Base-by-base conservation (phyloP, 2,329 filamentous ascomycete species). In the Curvularia lunata region DNA sequence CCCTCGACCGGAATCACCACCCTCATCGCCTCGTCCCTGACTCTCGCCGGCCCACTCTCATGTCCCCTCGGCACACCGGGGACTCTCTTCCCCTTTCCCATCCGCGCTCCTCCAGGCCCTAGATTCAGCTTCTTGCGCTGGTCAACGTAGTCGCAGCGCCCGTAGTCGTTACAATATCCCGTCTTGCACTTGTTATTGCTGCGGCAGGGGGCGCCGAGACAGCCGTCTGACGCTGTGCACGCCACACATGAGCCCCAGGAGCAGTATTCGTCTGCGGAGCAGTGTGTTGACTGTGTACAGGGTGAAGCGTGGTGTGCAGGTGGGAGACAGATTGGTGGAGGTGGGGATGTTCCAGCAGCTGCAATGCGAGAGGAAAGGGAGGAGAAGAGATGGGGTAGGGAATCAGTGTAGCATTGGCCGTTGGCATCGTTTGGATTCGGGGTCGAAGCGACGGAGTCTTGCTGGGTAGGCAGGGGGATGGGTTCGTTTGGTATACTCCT, bases 151-250 rank as follows among this genome's bases (percentile, higher is more conserved):
- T 75, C 73, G 34, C 74, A 76, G 0, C 65, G 58, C 0, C 68
- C 72, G 32, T 69, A 52, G 1, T 48, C 46, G 19, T 75, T 76
- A 34, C 74, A 76, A 46, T 65, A 71, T 0, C 73, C 73, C 0
- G 72, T 75, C 50, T 72, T 74, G 37, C 74, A 75, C n/a, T 58
- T 64, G 30, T 69, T 67, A 37, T 66, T 70, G 27, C 58, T 67
- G 30, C 58, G 65, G 57, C 74, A 76, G 0, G 47, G 50, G 0
- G 59, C 58, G 4, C 72, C 72, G 5, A 73, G 62, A 48, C 72
- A 75, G 0, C 61, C 52, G 19, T 69, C 68, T 0, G 21, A 43
- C 0, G 54, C 5, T 0, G 30, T 52, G 41, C 74, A 76, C 0
- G 58, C 27, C 7, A 59, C 63, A 48, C 74, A 76, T 1, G 60